These are phyloP conservation scores for Neurospora sp. DNA, from an alignment of 495 filamentous ascomycete species.

Conservation along the genomic window DNA sequence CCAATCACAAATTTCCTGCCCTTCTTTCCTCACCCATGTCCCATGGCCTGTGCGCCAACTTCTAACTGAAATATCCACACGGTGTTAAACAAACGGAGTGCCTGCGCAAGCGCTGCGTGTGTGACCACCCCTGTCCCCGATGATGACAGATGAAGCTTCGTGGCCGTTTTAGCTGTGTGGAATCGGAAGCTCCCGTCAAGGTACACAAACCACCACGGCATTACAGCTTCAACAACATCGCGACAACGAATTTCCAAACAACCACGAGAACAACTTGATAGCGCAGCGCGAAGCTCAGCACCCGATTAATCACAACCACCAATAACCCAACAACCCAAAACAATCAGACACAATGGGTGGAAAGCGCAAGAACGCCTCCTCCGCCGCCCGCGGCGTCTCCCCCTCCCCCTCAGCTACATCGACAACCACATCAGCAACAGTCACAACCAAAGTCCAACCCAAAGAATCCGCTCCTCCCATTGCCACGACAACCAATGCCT, in stretches of 20 bases:
- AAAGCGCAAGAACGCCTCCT: conserved; percentile 17
- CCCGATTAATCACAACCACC: no score
- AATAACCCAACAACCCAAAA: background rate
- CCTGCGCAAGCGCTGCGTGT: background rate
- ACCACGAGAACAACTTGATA: background rate
- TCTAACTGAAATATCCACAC: background rate
- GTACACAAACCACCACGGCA: background rate
- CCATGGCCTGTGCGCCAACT: background rate
- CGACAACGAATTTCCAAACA: background rate
- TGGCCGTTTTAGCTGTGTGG: conserved; percentile 19
- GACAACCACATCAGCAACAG: conserved; percentile 11
- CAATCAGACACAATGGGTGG: conserved; percentile 23
- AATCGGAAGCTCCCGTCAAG: conserved; percentile 1
- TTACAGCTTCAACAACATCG: background rate
- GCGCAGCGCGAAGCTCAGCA: no score
- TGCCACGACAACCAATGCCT: background rate
- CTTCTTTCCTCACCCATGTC: background rate
- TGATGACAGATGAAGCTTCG: conserved; percentile 22
- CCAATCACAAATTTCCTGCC: background rate
- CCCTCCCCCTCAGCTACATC: conserved; percentile 5
- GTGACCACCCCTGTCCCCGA: background rate
- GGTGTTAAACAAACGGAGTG: background rate
- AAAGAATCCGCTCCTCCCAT: background rate
- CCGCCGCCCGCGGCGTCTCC: conserved; percentile 12
- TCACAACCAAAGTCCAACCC: conserved; percentile 7